phyloP scores from a whole-genome alignment of 306 rosid species.

The Gastrolobium bilobum region DNA sequence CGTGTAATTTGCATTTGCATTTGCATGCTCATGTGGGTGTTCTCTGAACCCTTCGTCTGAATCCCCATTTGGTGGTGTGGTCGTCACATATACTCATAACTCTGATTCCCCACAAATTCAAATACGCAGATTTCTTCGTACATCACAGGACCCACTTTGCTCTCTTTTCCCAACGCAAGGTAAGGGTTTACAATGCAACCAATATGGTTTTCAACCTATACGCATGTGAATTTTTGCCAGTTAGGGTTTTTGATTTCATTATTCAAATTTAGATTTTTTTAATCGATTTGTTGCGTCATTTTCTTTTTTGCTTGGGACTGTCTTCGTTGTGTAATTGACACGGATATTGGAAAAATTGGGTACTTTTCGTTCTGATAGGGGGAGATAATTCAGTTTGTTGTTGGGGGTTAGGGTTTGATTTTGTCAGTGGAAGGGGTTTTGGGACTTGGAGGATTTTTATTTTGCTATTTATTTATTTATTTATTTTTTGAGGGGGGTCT shows the following conservation, averaged over 20 bases:
- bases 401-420: conserved; percentile 56
- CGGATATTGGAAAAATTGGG: conserved; percentile 33
- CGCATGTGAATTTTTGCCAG: conserved; percentile 54
- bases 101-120: conserved; percentile 21
- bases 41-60: conserved; percentile 43
- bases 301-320: background rate
- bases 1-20: conserved; percentile 43
- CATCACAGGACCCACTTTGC: conserved; percentile 37
- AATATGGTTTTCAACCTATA: conserved; percentile 49
- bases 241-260: conserved; percentile 60
- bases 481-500: background rate
- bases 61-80: conserved; percentile 39
- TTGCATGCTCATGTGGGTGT: conserved; percentile 32
- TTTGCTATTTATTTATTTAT: background rate
- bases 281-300: conserved; percentile 22
- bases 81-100: conserved; percentile 42
- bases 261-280: background rate
- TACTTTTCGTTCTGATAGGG: conserved; percentile 30
- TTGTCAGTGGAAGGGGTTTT: conserved; percentile 44
- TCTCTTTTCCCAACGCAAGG: conserved; percentile 54
- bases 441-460: conserved; percentile 13
- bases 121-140: conserved; percentile 27
- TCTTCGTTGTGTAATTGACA: background rate
- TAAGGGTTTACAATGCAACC: conserved; percentile 55
- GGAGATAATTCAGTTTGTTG: conserved; percentile 47